Percentiles rank a stretch among this genome's conserved stretches.
Conservation (phyloP, 331 rosid species). For the Phaseolus coccineus region DNA sequence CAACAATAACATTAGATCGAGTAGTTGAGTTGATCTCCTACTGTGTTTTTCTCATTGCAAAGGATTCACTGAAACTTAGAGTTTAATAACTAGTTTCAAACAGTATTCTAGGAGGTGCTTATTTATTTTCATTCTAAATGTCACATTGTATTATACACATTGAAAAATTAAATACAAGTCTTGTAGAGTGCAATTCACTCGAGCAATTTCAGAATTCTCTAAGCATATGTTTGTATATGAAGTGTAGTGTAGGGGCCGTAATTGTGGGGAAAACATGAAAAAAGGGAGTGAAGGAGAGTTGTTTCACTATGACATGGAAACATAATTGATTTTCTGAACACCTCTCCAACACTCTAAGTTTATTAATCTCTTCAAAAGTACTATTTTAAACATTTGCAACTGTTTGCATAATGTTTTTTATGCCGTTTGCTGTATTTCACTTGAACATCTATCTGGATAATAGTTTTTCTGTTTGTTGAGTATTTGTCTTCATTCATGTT, state of each 20-base stretch:
- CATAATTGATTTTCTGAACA: too few relatives aligned
- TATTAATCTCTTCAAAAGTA: not conserved
- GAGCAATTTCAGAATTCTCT: not conserved
- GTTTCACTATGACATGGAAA: too few relatives aligned
- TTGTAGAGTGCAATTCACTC: not conserved
- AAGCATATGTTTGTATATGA: not conserved
- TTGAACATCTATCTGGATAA: conserved; percentile 9
- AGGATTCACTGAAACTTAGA: not conserved
- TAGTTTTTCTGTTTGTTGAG: conserved; percentile 34
- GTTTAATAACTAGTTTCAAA: not conserved
- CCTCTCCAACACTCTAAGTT: not conserved
- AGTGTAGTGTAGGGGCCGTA: too few relatives aligned
- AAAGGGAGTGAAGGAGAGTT: too few relatives aligned
- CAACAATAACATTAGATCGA: conserved; percentile 21
- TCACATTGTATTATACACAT: not conserved
- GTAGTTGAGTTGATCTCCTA: conserved; percentile 23
- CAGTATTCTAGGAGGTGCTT: conserved; percentile 4
- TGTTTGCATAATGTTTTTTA: conserved; percentile 27
- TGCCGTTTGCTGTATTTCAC: conserved; percentile 29
- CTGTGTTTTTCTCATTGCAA: conserved; percentile 21
- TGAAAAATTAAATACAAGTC: too few relatives aligned
- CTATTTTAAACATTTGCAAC: conserved; percentile 24
- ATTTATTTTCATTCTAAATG: not conserved
- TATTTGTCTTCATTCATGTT: conserved; percentile 21
- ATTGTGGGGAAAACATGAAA: too few relatives aligned